A percentile compares a stretch with the other conserved stretches of the same genome.
phyloP scores from a whole-genome alignment of 2,329 filamentous ascomycete genomes.

The Coniosporium tulheliwenetii region DNA sequence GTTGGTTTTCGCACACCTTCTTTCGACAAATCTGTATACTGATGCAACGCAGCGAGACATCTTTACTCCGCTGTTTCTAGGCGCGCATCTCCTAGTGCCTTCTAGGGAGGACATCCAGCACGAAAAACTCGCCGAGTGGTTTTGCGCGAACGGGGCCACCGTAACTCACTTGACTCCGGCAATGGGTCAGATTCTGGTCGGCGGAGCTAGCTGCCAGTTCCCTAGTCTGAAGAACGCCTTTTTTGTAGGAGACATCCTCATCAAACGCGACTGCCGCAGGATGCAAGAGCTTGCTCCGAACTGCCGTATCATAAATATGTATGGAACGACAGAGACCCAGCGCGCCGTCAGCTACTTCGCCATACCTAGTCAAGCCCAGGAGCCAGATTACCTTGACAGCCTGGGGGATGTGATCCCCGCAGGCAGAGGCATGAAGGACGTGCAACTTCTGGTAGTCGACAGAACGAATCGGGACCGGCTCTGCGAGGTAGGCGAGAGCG shows the following conservation, averaged over 20 bases:
- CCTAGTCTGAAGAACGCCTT: slow-evolving; percentile 64
- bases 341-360: slow-evolving; percentile 72
- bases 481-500: slow-evolving; percentile 66
- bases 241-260: slow-evolving; percentile 84
- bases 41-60: slow-evolving; percentile 50
- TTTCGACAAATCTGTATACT: not conserved
- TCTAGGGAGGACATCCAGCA: slow-evolving; percentile 73
- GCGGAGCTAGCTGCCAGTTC: slow-evolving; percentile 63
- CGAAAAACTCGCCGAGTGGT: slow-evolving; percentile 79
- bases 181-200: slow-evolving; percentile 91
- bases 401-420: slow-evolving; percentile 68
- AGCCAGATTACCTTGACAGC: slow-evolving; percentile 47
- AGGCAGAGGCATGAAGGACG: slow-evolving; percentile 73
- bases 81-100: slow-evolving; percentile 63
- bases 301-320: slow-evolving; percentile 68
- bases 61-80: slow-evolving; percentile 79
- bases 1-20: not conserved
- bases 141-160: slow-evolving; percentile 56
- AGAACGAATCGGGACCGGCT: slow-evolving; percentile 49
- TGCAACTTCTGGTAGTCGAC: slow-evolving; percentile 75
- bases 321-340: slow-evolving; percentile 76
- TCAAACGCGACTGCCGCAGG: slow-evolving; percentile 63
- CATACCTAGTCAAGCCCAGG: slow-evolving; percentile 48
- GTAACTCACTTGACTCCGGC: slow-evolving; percentile 86
- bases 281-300: slow-evolving; percentile 66